A percentile compares a stretch with the other conserved stretches of the same genome.
Evolutionary conservation across 192 early-diverging fungal species (phyloP).

Genomic region (Podila horticola): DNA sequence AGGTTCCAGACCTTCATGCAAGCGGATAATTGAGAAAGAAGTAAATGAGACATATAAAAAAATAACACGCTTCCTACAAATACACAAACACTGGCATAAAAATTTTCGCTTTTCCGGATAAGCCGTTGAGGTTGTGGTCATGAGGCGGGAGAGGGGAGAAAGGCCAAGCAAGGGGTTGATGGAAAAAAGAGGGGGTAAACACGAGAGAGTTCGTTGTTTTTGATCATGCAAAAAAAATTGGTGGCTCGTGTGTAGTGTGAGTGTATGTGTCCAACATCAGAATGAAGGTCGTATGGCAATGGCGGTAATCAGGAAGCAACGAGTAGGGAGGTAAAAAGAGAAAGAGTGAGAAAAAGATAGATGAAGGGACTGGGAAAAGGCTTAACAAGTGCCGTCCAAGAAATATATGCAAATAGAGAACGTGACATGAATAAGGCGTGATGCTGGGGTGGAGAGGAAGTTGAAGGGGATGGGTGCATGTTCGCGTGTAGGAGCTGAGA

Average conservation of each 20-base stretch:
- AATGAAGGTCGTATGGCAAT: too few relatives aligned
- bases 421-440: too few relatives aligned
- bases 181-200: too few relatives aligned
- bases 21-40: conserved; percentile 1
- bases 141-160: too few relatives aligned
- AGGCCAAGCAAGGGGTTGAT: too few relatives aligned
- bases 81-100: neutral
- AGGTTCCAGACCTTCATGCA: conserved; percentile 46
- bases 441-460: too few relatives aligned
- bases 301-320: neutral
- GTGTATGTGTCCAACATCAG: neutral
- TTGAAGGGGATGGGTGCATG: too few relatives aligned
- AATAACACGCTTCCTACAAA: too few relatives aligned
- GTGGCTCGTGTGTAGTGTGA: neutral
- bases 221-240: neutral
- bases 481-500: too few relatives aligned
- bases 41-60: neutral
- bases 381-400: neutral
- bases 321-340: neutral
- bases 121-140: too few relatives aligned
- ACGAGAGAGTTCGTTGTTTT: neutral
- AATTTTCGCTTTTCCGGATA: neutral
- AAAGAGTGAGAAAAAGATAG: neutral
- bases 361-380: neutral
- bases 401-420: too few relatives aligned